Evolutionary conservation across 371 early-diverging fungal species (phyloP).

Genomic region (Mucor racemosus): DNA sequence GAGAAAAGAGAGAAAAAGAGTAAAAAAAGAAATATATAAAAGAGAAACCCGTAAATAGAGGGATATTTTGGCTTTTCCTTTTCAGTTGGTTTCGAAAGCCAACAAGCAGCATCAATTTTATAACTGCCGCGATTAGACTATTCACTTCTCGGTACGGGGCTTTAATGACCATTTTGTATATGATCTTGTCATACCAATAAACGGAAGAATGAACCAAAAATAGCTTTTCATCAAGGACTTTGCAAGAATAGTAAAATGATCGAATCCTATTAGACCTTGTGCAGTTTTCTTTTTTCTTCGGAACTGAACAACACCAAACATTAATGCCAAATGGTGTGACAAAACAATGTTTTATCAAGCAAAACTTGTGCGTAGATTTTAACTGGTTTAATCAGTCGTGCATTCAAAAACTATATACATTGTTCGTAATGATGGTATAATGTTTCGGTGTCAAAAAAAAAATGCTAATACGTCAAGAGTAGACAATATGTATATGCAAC

Average conservation of each 20-base stretch:
- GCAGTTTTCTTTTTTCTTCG: not conserved
- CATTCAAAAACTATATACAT: not conserved
- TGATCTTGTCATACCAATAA: not conserved
- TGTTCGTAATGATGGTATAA: slow-evolving; percentile 1
- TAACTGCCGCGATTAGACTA: not conserved
- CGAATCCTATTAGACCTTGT: not conserved
- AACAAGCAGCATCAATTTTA: not conserved
- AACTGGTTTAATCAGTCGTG: not conserved
- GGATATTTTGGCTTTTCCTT: slow-evolving; percentile 14
- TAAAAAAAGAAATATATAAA: not conserved
- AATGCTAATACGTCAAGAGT: not conserved
- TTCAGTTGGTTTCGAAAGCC: slow-evolving; percentile 19
- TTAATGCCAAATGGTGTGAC: slow-evolving; percentile 1
- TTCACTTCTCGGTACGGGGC: slow-evolving; percentile 1
- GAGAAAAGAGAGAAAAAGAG: not conserved
- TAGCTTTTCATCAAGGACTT: no score
- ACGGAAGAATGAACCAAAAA: no score
- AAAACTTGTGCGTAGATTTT: not conserved
- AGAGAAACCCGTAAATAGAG: not conserved
- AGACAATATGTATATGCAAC: not conserved
- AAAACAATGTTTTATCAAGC: not conserved
- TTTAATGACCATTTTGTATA: not conserved
- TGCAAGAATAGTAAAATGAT: not conserved
- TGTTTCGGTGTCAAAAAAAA: not conserved
- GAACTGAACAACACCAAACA: not conserved